Conservation (phyloP, 108 stramenopile species). For the Conticribra weissflogii region DNA sequence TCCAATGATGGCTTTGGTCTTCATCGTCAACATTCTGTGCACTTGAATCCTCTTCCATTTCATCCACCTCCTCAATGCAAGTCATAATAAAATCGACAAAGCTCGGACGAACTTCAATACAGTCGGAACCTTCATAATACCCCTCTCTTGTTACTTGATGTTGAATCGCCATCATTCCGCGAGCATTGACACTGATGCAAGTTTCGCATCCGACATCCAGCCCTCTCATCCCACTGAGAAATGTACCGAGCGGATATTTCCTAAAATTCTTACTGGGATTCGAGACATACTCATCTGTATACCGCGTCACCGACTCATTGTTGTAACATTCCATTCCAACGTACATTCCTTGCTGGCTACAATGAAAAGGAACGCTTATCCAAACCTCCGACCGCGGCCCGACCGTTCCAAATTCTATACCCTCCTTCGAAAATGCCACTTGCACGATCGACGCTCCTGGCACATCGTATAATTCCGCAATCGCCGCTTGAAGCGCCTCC, state of each 20-base stretch:
- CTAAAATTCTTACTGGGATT: slow-evolving; percentile 4
- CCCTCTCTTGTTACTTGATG: slow-evolving; percentile 58
- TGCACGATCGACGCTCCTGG: slow-evolving; percentile 51
- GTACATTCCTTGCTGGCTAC: slow-evolving; percentile 39
- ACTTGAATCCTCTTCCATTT: slow-evolving; percentile 34
- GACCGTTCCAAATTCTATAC: slow-evolving; percentile 58
- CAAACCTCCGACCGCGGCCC: slow-evolving; percentile 51
- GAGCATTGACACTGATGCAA: slow-evolving; percentile 66
- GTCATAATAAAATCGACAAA: slow-evolving; percentile 75
- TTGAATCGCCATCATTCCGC: slow-evolving; percentile 81
- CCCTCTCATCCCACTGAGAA: slow-evolving; percentile 63
- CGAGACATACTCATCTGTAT: slow-evolving; percentile 4
- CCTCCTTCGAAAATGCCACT: slow-evolving; percentile 39
- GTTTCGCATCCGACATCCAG: slow-evolving; percentile 71
- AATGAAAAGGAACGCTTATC: slow-evolving; percentile 53
- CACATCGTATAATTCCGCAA: slow-evolving; percentile 58
- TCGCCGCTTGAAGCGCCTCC: slow-evolving; percentile 48
- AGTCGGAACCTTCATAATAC: slow-evolving; percentile 18
- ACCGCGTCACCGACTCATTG: neutral
- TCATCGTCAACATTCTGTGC: neutral
- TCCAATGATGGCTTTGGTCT: neutral
- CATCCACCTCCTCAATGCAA: slow-evolving; percentile 56
- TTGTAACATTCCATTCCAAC: slow-evolving; percentile 45
- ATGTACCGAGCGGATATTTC: slow-evolving; percentile 47
- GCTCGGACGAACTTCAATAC: slow-evolving; percentile 39